Conservation (phyloP, 148 eudicot genomes). For the Nepenthes mirabilis region DNA sequence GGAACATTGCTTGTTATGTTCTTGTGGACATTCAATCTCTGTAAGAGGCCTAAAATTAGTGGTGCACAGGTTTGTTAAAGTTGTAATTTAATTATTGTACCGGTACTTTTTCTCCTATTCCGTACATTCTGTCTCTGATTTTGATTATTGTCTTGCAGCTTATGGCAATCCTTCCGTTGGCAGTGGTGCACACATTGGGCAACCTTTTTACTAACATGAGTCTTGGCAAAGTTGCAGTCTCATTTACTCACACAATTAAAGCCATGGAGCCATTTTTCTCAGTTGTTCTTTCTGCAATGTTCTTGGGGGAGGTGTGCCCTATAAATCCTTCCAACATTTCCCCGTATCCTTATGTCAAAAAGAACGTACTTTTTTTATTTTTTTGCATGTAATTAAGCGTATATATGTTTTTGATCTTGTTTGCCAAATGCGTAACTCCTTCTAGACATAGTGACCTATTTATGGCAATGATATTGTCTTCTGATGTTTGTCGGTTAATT, state of each 20-base stretch:
- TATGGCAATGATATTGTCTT: too few species aligned
- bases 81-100: not conserved
- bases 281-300: slow-evolving; percentile 71
- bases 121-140: not conserved
- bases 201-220: slow-evolving; percentile 95
- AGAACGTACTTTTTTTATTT: not conserved
- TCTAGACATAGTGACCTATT: too few species aligned
- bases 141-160: slow-evolving; percentile 40
- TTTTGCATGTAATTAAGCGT: not conserved
- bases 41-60: slow-evolving; percentile 75
- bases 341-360: too few species aligned
- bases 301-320: slow-evolving; percentile 69
- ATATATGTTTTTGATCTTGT: too few species aligned
- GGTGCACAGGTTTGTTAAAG: slow-evolving; percentile 47
- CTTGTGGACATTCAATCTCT: slow-evolving; percentile 80
- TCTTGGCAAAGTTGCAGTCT: slow-evolving; percentile 90
- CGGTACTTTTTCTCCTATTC: not conserved
- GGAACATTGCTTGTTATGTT: slow-evolving; percentile 62
- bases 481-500: too few species aligned
- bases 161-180: slow-evolving; percentile 67
- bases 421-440: too few species aligned
- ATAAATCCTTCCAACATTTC: not conserved
- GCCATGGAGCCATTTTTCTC: slow-evolving; percentile 99
- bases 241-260: slow-evolving; percentile 93
- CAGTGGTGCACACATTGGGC: slow-evolving; percentile 76